Evolutionary conservation across 192 early-diverging fungal species (phyloP), one percentile per base, ranked within the genome.

Genomic region (Coemansia sp.): DNA sequence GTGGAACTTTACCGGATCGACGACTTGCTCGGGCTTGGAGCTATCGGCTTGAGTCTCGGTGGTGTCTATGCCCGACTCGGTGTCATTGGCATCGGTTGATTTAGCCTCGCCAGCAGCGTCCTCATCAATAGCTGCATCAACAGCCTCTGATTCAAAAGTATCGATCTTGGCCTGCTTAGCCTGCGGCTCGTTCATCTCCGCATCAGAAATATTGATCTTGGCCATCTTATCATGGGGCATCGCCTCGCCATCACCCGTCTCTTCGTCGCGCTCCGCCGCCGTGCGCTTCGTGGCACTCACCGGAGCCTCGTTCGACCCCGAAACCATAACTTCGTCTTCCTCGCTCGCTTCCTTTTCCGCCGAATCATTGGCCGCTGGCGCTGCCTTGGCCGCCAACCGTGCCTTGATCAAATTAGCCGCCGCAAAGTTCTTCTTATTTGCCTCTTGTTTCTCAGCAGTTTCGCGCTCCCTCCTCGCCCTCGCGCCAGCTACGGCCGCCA

Each of bases 321-420:
- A 69, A 3, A 62, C 57, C 60, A 63, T 71, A 15, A 53, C 64
- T 53, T 64, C 69, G 20, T 66, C 69, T 3, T 51, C 76, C 12
- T 42, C 40, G 26, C 26, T 25, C 17, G 7, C 12, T 26, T 54
- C 28, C 14, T 52, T 19, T 1, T 52, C 50, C 49, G 11, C 44
- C 20, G 31, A 47, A 47, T 22, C 15, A 19, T 31, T 37, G 54
- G 20, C 3, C 34, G 65, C 40, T 40, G 54, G 37, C 2, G 38
- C 52, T 21, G 19, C 19, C 21, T 42, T 62, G 7, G 60, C 62
- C 0, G 57, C 65, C 23, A 93, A 61, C 38, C 83, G 72, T 10
- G 89, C 86, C 53, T 86, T 90, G 62, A 94, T 81, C 1, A 78
- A 72, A 10, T 82, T 77, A 38, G 90, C 91, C 4, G 85, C 82